Evolutionary conservation across 202 grass and related monocot species (phyloP).

Genomic region (Elaeis oleifera): DNA sequence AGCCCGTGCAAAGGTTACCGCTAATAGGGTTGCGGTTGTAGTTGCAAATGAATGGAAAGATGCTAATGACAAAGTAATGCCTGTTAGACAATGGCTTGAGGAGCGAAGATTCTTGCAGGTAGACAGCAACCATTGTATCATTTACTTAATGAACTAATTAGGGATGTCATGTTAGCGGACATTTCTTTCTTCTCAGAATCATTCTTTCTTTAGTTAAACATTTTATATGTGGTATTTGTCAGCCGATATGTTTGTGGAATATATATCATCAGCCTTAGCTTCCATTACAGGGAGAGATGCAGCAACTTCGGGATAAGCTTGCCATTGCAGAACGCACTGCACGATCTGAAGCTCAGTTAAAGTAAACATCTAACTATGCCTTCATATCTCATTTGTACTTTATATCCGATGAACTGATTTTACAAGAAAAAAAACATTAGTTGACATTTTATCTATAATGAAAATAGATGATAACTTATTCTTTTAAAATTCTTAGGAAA

Average conservation of each 20-base stretch:
- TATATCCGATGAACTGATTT: no score
- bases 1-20: slow-evolving; percentile 85
- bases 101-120: slow-evolving; percentile 93
- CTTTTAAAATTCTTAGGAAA: slow-evolving; percentile 45
- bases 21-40: slow-evolving; percentile 94
- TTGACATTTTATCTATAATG: no score
- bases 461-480: no score
- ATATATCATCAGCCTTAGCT: neutral
- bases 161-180: no score
- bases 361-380: slow-evolving; percentile 24
- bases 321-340: slow-evolving; percentile 80
- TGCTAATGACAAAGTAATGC: slow-evolving; percentile 99
- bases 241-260: no score
- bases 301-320: slow-evolving; percentile 94
- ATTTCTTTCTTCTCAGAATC: no score
- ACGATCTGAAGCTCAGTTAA: slow-evolving; percentile 89
- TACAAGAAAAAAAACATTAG: no score
- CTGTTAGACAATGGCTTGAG: slow-evolving; percentile 97
- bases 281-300: slow-evolving; percentile 76
- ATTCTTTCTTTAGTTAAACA: no score
- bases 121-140: slow-evolving; percentile 16
- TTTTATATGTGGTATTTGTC: no score
- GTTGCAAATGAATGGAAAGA: slow-evolving; percentile 99
- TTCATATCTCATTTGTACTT: no score
- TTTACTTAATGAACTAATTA: neutral